Evolutionary conservation across 139 green algal genomes (phyloP).

Genomic region (Raphidocelis subcapitata): DNA sequence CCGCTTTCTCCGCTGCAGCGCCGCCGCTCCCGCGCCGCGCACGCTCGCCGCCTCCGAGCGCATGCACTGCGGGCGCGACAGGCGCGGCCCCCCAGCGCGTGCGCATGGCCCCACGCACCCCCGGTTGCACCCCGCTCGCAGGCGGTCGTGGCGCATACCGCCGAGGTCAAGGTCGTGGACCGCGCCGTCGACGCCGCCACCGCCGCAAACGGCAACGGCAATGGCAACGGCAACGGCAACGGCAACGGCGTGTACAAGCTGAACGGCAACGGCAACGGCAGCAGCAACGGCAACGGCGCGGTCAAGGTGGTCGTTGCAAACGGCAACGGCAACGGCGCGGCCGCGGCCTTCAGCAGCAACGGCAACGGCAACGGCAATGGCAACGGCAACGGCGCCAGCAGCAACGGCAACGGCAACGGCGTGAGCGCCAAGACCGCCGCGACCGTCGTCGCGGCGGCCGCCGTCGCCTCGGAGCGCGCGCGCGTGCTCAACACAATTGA

Average conservation of each 20-base stretch:
- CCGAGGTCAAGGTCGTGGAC: neutral
- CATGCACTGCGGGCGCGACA: too few relatives aligned
- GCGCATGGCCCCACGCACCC: too few relatives aligned
- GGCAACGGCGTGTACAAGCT: slow-evolving; percentile 19
- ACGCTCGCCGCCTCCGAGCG: too few relatives aligned
- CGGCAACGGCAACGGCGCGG: slow-evolving; percentile 34
- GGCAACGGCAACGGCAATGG: slow-evolving; percentile 26
- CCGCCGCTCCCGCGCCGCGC: too few relatives aligned
- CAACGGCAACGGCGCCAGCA: slow-evolving; percentile 3
- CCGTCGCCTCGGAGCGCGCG: slow-evolving; percentile 8
- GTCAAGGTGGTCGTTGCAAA: slow-evolving; percentile 7
- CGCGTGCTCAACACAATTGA: slow-evolving; percentile 39
- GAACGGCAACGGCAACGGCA: slow-evolving; percentile 37
- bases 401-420: neutral
- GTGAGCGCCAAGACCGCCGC: neutral
- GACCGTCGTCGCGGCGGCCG: too few relatives aligned
- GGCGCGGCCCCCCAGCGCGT: too few relatives aligned
- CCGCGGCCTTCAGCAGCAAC: slow-evolving; percentile 19
- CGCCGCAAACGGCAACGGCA: slow-evolving; percentile 13
- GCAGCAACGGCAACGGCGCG: neutral
- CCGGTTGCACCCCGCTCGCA: too few relatives aligned
- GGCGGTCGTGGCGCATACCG: slow-evolving; percentile 12
- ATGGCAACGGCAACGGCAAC: slow-evolving; percentile 33
- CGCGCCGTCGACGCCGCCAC: neutral
- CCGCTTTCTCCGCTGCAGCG: too few relatives aligned